These are phyloP conservation scores for Geosmithia flava DNA, from an alignment of 2,329 filamentous ascomycete genomes.

Conservation along the genomic window DNA sequence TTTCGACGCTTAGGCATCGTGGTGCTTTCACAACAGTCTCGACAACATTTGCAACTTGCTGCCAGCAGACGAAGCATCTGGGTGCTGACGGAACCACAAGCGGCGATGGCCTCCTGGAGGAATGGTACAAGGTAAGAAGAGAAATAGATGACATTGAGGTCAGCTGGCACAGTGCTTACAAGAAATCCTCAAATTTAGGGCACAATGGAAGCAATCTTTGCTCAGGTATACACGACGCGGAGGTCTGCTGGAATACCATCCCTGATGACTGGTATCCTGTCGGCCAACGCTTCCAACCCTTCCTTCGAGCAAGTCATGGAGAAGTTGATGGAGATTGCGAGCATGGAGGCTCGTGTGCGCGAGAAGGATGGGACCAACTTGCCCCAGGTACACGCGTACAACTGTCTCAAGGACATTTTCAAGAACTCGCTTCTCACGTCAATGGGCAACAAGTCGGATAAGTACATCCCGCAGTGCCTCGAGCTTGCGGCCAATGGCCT, in stretches of 20 bases:
- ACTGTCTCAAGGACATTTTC: constrained; percentile 86
- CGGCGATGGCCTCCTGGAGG: constrained; percentile 36
- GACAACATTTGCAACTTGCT: constrained; percentile 74
- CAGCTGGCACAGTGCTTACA: neutral
- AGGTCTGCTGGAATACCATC: constrained; percentile 87
- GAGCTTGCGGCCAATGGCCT: constrained; percentile 71
- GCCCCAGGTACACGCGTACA: constrained; percentile 88
- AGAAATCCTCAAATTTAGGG: constrained; percentile 27
- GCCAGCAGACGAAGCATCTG: constrained; percentile 46
- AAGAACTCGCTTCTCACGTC: constrained; percentile 67
- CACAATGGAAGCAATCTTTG: constrained; percentile 57
- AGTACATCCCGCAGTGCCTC: constrained; percentile 60
- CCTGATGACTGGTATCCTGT: constrained; percentile 70
- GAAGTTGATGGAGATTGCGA: constrained; percentile 48
- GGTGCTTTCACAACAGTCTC: constrained; percentile 92
- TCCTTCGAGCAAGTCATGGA: constrained; percentile 54
- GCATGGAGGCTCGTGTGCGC: constrained; percentile 35
- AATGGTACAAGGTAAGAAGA: constrained; percentile 56
- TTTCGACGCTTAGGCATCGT: constrained; percentile 73
- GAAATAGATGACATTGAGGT: neutral
- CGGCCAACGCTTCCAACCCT: constrained; percentile 45
- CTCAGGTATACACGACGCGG: constrained; percentile 71
- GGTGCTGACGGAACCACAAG: constrained; percentile 9
- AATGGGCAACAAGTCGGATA: constrained; percentile 60
- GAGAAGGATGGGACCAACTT: constrained; percentile 55